Percentiles rank a stretch among this genome's conserved stretches.
Conservation (phyloP, 345 rosid genomes). For the Citrus unshiu region DNA sequence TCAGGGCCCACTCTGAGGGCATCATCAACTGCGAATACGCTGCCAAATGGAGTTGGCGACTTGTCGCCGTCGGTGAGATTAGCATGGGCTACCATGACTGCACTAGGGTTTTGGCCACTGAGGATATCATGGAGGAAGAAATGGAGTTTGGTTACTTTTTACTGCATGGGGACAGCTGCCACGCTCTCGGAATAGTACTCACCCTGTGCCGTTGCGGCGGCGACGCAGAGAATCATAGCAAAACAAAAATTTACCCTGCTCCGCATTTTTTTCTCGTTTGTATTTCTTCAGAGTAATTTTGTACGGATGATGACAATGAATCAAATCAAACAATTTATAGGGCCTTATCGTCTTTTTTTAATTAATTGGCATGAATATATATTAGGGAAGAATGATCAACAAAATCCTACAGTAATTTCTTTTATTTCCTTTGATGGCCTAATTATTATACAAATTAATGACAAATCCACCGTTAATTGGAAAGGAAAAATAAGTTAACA, state of each 20-base stretch:
- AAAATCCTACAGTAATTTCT: neutral
- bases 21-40: constrained; percentile 38
- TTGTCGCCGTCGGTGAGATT: constrained; percentile 13
- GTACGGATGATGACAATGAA: neutral
- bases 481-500: too few relatives aligned
- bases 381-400: neutral
- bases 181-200: constrained; percentile 10
- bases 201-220: neutral
- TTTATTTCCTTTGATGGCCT: neutral
- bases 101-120: constrained; percentile 53
- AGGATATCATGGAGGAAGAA: constrained; percentile 67
- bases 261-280: constrained; percentile 1
- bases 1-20: constrained; percentile 39
- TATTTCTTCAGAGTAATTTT: neutral
- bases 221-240: constrained; percentile 4
- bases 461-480: too few relatives aligned
- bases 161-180: constrained; percentile 14
- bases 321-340: neutral
- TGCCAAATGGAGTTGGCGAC: constrained; percentile 51
- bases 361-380: too few relatives aligned
- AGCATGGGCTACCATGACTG: constrained; percentile 48
- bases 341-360: neutral
- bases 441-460: too few relatives aligned
- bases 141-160: constrained; percentile 46
- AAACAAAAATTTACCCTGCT: neutral